Evolutionary conservation across 352 stramenopile genomes (phyloP).

Genomic region (Pythium rhizo-oryzae): DNA sequence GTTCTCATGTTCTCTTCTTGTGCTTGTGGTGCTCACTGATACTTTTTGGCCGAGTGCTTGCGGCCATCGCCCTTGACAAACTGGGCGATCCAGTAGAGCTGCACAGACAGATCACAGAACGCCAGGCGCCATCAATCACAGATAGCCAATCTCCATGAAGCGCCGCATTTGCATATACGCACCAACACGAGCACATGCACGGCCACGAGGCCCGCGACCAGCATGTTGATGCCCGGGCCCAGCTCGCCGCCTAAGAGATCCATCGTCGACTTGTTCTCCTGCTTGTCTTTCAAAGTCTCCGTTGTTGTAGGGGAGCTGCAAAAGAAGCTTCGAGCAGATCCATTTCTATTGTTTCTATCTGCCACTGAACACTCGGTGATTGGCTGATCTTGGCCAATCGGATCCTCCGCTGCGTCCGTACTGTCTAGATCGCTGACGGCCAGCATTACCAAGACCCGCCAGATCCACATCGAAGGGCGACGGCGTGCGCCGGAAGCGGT

Average conservation of each 20-base stretch:
- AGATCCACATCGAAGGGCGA: constrained; percentile 12
- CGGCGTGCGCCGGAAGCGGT: constrained; percentile 13
- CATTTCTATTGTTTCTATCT: constrained; percentile 23
- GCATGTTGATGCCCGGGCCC: constrained; percentile 53
- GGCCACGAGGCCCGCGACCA: constrained; percentile 66
- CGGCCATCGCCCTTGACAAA: constrained; percentile 60
- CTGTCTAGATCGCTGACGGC: constrained; percentile 1
- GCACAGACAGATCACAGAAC: neutral
- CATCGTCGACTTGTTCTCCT: constrained; percentile 10
- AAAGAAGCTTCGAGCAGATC: neutral
- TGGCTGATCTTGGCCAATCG: constrained; percentile 29
- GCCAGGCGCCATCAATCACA: neutral
- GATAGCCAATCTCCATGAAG: neutral
- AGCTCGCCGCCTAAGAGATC: constrained; percentile 34
- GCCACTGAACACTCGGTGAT: constrained; percentile 20
- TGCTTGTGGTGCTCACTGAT: constrained; percentile 38
- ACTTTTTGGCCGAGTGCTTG: constrained; percentile 55
- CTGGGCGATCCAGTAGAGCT: constrained; percentile 70
- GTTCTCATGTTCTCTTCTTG: neutral
- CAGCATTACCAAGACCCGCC: neutral
- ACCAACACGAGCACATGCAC: constrained; percentile 79
- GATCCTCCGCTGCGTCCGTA: constrained; percentile 8
- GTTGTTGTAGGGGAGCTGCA: neutral
- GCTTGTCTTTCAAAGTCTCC: constrained; percentile 3
- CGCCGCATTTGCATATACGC: constrained; percentile 13